Base-by-base conservation (phyloP, 345 rosid species). In the Arabidopsis arenosa region DNA sequence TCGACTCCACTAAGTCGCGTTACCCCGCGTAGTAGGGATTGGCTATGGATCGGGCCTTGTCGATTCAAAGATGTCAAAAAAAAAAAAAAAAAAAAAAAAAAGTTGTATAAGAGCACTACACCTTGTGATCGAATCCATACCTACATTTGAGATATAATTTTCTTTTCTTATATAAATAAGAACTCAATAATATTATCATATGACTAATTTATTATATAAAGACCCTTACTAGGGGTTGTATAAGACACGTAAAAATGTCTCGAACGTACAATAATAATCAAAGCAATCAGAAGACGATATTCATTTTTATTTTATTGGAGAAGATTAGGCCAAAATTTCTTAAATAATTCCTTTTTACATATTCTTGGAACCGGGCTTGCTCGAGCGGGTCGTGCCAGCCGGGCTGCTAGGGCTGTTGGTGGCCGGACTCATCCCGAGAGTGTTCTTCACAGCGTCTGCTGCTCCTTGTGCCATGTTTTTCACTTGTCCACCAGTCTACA, bases 381-480 rank as follows among this genome's bases (percentile, higher is more conserved):
- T 66, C 2, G 66, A n/a, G 48, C 48, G 80, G 51, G 15, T 75
- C 47, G 68, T 15, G 9, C 57, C 75, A 54, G 75, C 51, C 18
- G 80, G 75, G 39, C 80, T 76, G 49, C 5, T 68, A 33, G 79
- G 68, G 45, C 39, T 74, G 59, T 37, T 54, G 54, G 63, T 60
- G 54, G 63, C 1, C 7, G 74, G 64, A 26, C 72, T 80, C 83
- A 85, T 83, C n/a, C 87, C 87, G 15, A 84, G 78, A 47, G 82
- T 80, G 70, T 56, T 80, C 63, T 82, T 85, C 73, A 85, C 86
- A 13, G 80, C 83, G 1, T 85, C 86, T 18, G 85, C 83, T 70
- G 88, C 84, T 78, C 83, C 88, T 6, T 82, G 83, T 18, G 88
- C 88, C 85, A 82, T 85, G 35, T 73, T 56, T 75, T 80, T 85